phyloP scores from a whole-genome alignment of 768 basidiomycete genomes.

The Tulasnella sp. region DNA sequence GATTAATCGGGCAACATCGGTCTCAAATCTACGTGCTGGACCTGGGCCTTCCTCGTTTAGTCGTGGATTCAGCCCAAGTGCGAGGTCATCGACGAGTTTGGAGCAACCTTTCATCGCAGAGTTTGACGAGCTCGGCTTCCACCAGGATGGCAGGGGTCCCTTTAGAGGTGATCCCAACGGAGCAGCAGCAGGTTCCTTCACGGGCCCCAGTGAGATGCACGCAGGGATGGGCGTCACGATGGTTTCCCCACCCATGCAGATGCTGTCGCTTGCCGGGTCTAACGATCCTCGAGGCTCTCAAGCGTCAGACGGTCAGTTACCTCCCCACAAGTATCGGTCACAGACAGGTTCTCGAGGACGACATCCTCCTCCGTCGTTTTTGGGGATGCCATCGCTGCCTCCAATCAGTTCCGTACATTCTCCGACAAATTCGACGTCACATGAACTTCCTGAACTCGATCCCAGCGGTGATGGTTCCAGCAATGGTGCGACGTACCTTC shows the following conservation, averaged over 20 bases:
- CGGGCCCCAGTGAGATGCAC: not conserved
- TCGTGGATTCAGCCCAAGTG: conserved; percentile 59
- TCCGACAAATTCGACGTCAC: conserved; percentile 12
- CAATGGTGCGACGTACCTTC: not conserved
- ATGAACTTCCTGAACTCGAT: not conserved
- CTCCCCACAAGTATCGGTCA: conserved; percentile 6
- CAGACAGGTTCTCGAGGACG: not conserved
- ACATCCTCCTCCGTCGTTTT: not conserved
- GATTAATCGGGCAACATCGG: conserved; percentile 67
- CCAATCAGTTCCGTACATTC: conserved; percentile 19
- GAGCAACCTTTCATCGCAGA: conserved; percentile 48
- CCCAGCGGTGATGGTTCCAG: conserved; percentile 6
- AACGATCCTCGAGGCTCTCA: conserved; percentile 6
- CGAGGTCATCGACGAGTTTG: conserved; percentile 74
- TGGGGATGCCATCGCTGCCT: conserved; percentile 12
- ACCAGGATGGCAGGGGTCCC: conserved; percentile 44
- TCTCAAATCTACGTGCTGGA: conserved; percentile 64
- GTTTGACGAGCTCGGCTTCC: conserved; percentile 61
- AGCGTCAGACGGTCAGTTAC: not conserved
- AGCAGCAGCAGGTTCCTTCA: not conserved
- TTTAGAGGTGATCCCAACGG: not conserved
- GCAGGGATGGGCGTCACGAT: not conserved
- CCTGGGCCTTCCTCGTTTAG: conserved; percentile 39
- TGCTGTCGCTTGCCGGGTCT: conserved; percentile 7
- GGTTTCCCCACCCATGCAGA: conserved; percentile 19